Evolutionary conservation across 768 basidiomycete genomes (phyloP), one percentile per base, ranked within the genome.

Genomic region (Wakefieldia striispora): DNA sequence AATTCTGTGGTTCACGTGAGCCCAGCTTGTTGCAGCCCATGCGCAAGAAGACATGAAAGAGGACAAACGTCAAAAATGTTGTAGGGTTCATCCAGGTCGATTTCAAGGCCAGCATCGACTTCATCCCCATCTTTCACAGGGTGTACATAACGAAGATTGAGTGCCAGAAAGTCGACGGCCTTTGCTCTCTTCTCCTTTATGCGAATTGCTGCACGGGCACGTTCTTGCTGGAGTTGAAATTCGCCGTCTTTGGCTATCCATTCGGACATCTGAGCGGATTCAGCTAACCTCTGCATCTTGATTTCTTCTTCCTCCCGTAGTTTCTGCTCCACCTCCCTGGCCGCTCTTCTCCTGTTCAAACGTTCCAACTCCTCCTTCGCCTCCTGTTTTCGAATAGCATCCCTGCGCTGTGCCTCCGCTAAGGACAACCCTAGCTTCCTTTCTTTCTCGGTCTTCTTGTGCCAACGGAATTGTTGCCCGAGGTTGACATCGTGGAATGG

Each of bases 401-500:
- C 97, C 58, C 81, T 80, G 55, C 77, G 76, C 53, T 88, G 86
- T 1, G 88, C 76, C 62, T 99, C 97, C 0, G 83, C 84, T 1
- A 83, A 61, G 1, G 84, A 80, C 42, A 98, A 62, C 2, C 97
- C 97, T 51, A 82, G 72, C 71, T 95, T 97, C 61, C 83, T 80
- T 67, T 99, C 97, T 74, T 93, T 92, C 68, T 99, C 97, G 23
- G 84, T 81, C 75, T 99, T 99, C 78, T 99, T 99, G 72, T 94
- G 91, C 97, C 97, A 99, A 50, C 89, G 84, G 70, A 99, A 99
- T 66, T 95, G 92, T 64, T 97, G 91, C 19, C 86, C 88, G 27
- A 98, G 85, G 68, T 98, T 97, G 54, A 91, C 86, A 60, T 98
- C 97, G 70, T 97, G 92, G 75, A 98, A 99, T 0, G 97, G 97